Evolutionary conservation across 2,329 filamentous ascomycete species (phyloP).

Genomic region (Xylaria sp.): DNA sequence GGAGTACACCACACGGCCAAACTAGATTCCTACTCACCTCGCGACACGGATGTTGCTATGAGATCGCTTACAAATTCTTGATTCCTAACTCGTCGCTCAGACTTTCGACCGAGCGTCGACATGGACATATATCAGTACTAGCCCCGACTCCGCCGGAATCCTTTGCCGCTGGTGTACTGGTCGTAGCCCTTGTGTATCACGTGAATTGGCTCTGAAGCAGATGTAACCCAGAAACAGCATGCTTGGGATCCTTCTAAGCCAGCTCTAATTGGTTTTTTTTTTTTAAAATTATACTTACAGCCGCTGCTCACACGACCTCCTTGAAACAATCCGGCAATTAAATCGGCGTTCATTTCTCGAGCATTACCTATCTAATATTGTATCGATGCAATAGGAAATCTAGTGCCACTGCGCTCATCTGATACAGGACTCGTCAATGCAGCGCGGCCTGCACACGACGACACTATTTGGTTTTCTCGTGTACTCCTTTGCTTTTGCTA

Average conservation of each 20-base stretch:
- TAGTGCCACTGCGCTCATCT: neutral
- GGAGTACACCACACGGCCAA: slow-evolving; percentile 1
- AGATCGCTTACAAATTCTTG: neutral
- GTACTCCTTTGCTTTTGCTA: neutral
- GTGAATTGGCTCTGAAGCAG: neutral
- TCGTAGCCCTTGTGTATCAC: neutral
- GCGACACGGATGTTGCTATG: neutral
- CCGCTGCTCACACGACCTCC: neutral
- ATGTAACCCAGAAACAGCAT: neutral
- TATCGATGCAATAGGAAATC: neutral
- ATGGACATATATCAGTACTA: neutral
- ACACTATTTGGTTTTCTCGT: neutral
- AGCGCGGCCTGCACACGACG: neutral
- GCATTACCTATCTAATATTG: neutral
- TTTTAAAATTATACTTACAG: neutral
- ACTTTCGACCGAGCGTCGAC: slow-evolving; percentile 5
- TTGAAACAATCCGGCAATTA: neutral
- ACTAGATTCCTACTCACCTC: neutral
- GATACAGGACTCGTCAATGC: neutral
- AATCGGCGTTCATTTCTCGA: neutral
- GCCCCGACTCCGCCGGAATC: neutral
- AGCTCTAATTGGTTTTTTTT: neutral
- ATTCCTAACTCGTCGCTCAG: neutral
- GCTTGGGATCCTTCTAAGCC: neutral
- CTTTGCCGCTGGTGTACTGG: neutral